phyloP scores from a whole-genome alignment of 208 protist genomes.

The Tetramitus jugosus region DNA sequence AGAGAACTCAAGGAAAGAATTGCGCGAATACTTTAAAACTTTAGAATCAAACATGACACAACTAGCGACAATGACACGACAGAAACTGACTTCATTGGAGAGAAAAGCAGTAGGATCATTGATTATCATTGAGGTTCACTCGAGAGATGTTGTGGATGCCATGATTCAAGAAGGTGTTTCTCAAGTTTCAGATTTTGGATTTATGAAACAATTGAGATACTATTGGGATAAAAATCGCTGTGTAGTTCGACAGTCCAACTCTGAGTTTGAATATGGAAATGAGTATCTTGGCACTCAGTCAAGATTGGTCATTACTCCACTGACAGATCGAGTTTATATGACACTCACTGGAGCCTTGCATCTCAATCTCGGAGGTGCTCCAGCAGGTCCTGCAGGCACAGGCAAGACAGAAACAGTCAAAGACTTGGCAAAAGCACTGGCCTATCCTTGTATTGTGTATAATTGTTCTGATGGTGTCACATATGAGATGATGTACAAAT shows the following conservation, averaged over 20 bases:
- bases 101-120: conserved; percentile 83
- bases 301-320: conserved; percentile 92
- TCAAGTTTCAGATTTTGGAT: conserved; percentile 79
- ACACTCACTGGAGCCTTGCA: conserved; percentile 91
- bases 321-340: conserved; percentile 96
- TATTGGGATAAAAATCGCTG: conserved; percentile 92
- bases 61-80: conserved; percentile 73
- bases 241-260: conserved; percentile 87
- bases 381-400: too few species aligned
- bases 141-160: conserved; percentile 82
- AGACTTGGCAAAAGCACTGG: conserved; percentile 90
- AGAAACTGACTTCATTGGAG: conserved; percentile 73
- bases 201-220: conserved; percentile 91
- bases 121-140: conserved; percentile 95
- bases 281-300: conserved; percentile 92
- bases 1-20: conserved; percentile 52
- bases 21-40: conserved; percentile 46
- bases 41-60: conserved; percentile 72
- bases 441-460: conserved; percentile 90
- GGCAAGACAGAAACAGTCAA: too few species aligned
- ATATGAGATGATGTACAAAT: conserved; percentile 96
- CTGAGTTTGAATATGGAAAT: conserved; percentile 89
- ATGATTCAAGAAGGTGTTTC: conserved; percentile 77
- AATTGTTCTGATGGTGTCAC: conserved; percentile 94
- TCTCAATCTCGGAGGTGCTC: conserved; percentile 81